Base-by-base conservation (phyloP, 2,329 filamentous ascomycete species). In the Alternaria gaisen region DNA sequence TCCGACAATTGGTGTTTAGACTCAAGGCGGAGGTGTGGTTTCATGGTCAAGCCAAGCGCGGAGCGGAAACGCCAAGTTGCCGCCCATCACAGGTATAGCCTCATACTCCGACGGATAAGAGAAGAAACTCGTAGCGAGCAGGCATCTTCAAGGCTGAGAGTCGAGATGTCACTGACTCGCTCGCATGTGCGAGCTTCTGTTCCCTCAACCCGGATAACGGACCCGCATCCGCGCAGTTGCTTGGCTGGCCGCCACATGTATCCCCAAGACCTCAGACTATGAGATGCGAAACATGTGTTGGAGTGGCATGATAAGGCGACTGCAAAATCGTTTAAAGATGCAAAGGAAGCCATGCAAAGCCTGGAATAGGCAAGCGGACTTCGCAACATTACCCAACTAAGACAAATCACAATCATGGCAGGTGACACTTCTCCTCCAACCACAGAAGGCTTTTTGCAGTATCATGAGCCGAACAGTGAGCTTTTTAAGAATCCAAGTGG, bases 221-320 rank as follows among this genome's bases (percentile, higher is more conserved):
- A n/a, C 20, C 42, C 6, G 44, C 28, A 47, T 32, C 44, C n/a
- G 44, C 44, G 44, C 26, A 20, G 36, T 12, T 28, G n/a, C 44
- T 47, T 47, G 44, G 44, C 44, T 9, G 24, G 20, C 16, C 28
- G 53, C 43, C 42, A 56, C 43, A 22, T 22, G 32, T 30, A 26
- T 40, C 32, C 14, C 43, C 20, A 36, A 56, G 32, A 48, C 24
- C 7, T 22, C 24, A 26, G 24, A 10, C 6, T 41, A 11, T 18
- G 46, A 48, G 24, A 5, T 38, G 43, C 24, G 42, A 56, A 56
- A 56, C 43, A 56, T 48, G 43, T 48, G 22, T 56, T 22, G 34
- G 32, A 22, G 24, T 24, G 32, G 42, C 44, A 65, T 76, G 34
- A 71, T 11, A 11, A 30, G 28, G 10, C 28, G 9, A 30, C 11